Evolutionary conservation across 306 rosid species (phyloP).

Genomic region (Medicago ruthenica): DNA sequence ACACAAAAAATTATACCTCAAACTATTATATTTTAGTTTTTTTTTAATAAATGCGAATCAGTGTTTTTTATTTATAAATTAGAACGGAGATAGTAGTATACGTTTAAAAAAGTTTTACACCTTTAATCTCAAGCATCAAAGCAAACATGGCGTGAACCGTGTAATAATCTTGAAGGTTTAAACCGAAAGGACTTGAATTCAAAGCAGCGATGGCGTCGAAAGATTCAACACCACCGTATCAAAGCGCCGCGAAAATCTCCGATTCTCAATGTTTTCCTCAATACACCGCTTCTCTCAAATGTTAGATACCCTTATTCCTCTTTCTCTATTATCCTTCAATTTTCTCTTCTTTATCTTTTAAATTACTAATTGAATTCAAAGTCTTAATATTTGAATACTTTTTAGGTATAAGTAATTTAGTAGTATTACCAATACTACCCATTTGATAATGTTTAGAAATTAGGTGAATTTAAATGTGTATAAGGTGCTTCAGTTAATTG

Average conservation of each 20-base stretch:
- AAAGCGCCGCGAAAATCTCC: conserved; percentile 76
- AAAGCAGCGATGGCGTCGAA: conserved; percentile 56
- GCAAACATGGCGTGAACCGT: too few relatives aligned
- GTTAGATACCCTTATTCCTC: conserved; percentile 37
- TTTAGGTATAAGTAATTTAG: conserved; percentile 8
- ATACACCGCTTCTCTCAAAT: conserved; percentile 89
- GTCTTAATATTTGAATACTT: background rate
- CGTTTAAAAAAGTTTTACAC: too few relatives aligned
- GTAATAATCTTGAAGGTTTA: background rate
- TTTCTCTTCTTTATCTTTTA: background rate
- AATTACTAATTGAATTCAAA: background rate
- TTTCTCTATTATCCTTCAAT: background rate
- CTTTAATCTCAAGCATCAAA: too few relatives aligned
- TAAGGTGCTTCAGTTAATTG: conserved; percentile 21
- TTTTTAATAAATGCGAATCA: too few relatives aligned
- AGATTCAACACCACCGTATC: conserved; percentile 61
- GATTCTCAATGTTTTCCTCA: conserved; percentile 90
- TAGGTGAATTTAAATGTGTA: conserved; percentile 23
- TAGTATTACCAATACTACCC: background rate
- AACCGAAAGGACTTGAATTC: background rate
- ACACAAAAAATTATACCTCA: too few relatives aligned
- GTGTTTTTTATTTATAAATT: too few relatives aligned
- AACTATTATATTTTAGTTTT: too few relatives aligned
- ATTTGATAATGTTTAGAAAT: background rate
- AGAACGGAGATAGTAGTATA: too few relatives aligned